Evolutionary conservation across 805 yeast genomes (phyloP).

Genomic region (Candida ovalis): DNA sequence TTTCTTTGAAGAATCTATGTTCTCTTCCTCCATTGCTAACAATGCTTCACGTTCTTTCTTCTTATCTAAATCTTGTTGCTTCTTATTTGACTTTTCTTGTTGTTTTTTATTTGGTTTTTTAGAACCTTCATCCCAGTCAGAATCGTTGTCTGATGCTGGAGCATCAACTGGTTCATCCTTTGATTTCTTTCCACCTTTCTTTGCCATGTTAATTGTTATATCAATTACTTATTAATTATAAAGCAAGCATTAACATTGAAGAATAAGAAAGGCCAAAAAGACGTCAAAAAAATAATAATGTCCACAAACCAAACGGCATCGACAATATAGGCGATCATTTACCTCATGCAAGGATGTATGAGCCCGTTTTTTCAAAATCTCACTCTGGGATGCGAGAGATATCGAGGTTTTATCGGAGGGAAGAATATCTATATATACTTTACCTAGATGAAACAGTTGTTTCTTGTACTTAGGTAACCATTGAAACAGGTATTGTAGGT

Average conservation of each 20-base stretch:
- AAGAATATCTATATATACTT: background rate
- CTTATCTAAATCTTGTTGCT: constrained; percentile 71
- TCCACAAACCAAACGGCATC: background rate
- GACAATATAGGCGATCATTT: too few relatives aligned
- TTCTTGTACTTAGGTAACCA: too few relatives aligned
- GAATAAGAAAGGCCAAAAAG: background rate
- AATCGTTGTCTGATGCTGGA: constrained; percentile 42
- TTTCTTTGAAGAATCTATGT: constrained; percentile 48
- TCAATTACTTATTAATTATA: background rate
- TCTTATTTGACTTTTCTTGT: constrained; percentile 62
- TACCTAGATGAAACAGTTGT: too few relatives aligned
- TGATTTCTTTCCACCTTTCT: constrained; percentile 37
- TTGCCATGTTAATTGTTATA: constrained; percentile 19
- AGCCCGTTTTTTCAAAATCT: too few relatives aligned
- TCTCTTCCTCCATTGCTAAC: constrained; percentile 57
- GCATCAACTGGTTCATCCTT: constrained; percentile 42
- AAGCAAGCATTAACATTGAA: background rate
- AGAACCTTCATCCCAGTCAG: constrained; percentile 66
- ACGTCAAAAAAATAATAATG: background rate
- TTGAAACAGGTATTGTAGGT: too few relatives aligned
- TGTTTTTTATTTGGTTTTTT: constrained; percentile 69
- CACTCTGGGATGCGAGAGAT: too few relatives aligned
- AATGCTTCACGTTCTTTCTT: constrained; percentile 79
- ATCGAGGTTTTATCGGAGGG: too few relatives aligned
- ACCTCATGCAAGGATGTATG: too few relatives aligned